A percentile compares a stretch with the other conserved stretches of the same genome.
phyloP scores from a whole-genome alignment of 768 basidiomycete species.

The Xerocomellus amylosporus region DNA sequence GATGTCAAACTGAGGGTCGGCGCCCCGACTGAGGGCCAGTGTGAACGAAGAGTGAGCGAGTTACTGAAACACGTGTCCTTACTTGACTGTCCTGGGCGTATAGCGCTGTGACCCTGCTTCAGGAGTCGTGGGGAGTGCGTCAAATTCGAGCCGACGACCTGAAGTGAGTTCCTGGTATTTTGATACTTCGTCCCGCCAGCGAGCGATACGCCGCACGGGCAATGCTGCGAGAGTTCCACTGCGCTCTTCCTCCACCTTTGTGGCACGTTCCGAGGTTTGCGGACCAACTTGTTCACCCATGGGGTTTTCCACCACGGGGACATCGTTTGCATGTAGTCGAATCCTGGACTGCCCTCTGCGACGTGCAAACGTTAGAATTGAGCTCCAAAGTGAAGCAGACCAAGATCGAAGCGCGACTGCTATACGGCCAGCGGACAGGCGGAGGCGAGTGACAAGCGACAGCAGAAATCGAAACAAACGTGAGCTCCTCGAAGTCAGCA shows the following conservation, averaged over 20 bases:
- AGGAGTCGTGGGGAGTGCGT: neutral
- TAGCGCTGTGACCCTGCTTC: conserved; percentile 13
- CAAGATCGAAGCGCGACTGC: neutral
- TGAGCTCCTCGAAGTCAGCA: neutral
- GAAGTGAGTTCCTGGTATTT: neutral
- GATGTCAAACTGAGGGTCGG: neutral
- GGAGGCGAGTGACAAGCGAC: conserved; percentile 1
- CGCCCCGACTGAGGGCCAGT: neutral
- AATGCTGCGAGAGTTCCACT: conserved; percentile 3
- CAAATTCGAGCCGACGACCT: neutral
- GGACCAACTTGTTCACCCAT: neutral
- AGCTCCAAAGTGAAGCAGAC: conserved; percentile 4
- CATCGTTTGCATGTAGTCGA: neutral
- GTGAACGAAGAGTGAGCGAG: neutral
- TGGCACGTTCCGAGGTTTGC: neutral
- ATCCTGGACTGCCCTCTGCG: neutral
- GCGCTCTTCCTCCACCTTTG: neutral
- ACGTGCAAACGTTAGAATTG: neutral
- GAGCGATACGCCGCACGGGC: neutral
- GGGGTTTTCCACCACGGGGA: neutral
- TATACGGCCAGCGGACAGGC: neutral
- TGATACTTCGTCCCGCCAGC: neutral
- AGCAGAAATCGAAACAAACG: conserved; percentile 2
- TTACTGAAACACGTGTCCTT: neutral
- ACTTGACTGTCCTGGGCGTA: neutral